These are phyloP conservation scores for Trypanosoma platydactyli DNA, from an alignment of 208 protist species.

Conservation along the genomic window DNA sequence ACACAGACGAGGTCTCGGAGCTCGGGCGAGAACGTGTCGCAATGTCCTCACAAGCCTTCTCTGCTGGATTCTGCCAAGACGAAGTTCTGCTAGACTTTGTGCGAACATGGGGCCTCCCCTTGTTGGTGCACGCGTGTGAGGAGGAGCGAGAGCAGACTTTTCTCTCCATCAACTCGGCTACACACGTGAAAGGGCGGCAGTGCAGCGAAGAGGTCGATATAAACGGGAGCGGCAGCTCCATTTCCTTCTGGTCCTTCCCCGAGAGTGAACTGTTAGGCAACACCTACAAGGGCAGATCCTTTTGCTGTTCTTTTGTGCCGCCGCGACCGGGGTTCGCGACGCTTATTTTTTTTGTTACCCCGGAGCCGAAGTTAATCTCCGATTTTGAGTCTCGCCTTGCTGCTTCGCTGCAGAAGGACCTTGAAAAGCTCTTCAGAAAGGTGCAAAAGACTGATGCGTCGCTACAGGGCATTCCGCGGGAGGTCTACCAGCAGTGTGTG, in stretches of 20 bases:
- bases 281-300: neutral
- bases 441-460: neutral
- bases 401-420: conserved; percentile 4
- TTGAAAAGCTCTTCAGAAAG: conserved; percentile 6
- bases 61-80: conserved; percentile 30
- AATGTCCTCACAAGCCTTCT: conserved; percentile 32
- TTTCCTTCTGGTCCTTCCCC: conserved; percentile 13
- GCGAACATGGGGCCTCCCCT: conserved; percentile 51
- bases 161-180: neutral
- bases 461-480: conserved; percentile 16
- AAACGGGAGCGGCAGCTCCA: neutral
- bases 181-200: neutral
- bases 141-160: conserved; percentile 19
- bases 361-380: conserved; percentile 6
- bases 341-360: conserved; percentile 26
- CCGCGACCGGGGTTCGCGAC: conserved; percentile 12
- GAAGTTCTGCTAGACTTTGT: conserved; percentile 37
- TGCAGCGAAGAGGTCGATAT: neutral
- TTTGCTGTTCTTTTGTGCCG: neutral
- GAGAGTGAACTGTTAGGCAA: conserved; percentile 2
- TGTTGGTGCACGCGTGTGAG: conserved; percentile 67
- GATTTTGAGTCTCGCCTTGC: conserved; percentile 17
- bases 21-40: conserved; percentile 37
- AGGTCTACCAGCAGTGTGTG: conserved; percentile 29
- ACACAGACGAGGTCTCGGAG: conserved; percentile 44